phyloP scores from a whole-genome alignment of 78 protist genomes.

The Paratrimastix pyriformis region DNA sequence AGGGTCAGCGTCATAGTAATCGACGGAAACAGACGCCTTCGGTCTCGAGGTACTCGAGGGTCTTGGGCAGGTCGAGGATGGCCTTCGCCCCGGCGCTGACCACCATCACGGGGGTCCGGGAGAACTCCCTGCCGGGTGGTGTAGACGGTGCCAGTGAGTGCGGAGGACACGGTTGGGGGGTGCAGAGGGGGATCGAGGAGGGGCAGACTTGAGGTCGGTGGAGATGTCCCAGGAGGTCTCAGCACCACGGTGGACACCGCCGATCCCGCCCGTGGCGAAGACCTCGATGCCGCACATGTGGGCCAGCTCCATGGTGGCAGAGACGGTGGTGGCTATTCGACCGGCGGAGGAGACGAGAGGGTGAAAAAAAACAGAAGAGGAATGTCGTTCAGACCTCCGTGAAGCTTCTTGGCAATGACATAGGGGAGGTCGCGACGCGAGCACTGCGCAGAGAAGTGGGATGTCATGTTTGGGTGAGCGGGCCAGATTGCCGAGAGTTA shows the following conservation, averaged over 20 bases:
- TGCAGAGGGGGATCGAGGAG: background rate
- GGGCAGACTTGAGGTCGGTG: slow-evolving; percentile 73
- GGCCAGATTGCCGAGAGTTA: background rate
- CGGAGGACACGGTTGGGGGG: background rate
- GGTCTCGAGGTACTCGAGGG: slow-evolving; percentile 46
- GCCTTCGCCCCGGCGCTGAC: slow-evolving; percentile 92
- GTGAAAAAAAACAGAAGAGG: no score
- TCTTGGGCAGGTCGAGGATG: slow-evolving; percentile 85
- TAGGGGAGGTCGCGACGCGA: slow-evolving; percentile 80
- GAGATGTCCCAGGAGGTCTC: slow-evolving; percentile 68
- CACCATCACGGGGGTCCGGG: slow-evolving; percentile 43
- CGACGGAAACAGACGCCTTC: background rate
- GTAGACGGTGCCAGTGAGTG: background rate
- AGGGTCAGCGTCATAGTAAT: background rate
- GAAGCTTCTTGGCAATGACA: slow-evolving; percentile 27
- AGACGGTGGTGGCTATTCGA: slow-evolving; percentile 94
- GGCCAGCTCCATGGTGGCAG: slow-evolving; percentile 74
- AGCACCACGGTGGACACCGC: slow-evolving; percentile 85
- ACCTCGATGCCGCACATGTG: slow-evolving; percentile 44
- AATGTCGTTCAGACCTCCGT: no score
- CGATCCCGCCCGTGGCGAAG: slow-evolving; percentile 94
- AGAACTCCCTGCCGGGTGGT: background rate
- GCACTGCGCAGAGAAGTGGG: slow-evolving; percentile 27
- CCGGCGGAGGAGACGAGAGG: no score
- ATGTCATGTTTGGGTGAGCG: background rate